Conservation (phyloP, 345 rosid species). For the Boechera stricta region DNA sequence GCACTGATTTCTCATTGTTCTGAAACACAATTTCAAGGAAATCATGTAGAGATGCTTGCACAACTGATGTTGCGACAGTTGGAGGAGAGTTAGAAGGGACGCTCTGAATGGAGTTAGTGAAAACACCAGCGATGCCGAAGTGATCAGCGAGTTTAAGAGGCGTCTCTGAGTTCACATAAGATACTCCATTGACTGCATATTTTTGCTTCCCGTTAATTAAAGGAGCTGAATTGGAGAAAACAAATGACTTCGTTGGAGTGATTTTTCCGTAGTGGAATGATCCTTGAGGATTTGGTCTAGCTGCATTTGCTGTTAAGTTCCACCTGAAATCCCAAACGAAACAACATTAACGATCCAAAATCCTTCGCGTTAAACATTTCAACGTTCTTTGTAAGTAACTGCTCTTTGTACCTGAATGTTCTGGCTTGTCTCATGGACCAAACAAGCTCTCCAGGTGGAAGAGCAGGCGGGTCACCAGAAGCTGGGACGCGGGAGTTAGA, state of each 20-base stretch:
- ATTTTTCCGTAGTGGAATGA: conserved; percentile 87
- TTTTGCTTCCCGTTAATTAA: conserved; percentile 78
- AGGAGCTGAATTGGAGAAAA: conserved; percentile 74
- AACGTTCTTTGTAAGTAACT: background rate
- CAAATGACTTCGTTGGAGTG: conserved; percentile 55
- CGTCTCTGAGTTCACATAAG: conserved; percentile 77
- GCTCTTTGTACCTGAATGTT: conserved; percentile 59
- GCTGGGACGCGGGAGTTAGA: conserved; percentile 60
- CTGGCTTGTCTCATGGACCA: conserved; percentile 94
- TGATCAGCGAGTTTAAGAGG: conserved; percentile 88
- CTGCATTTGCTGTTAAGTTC: conserved; percentile 93
- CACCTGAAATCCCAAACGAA: conserved; percentile 36
- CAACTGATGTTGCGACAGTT: conserved; percentile 65
- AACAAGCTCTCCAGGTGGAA: conserved; percentile 53
- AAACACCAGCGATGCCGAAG: conserved; percentile 73
- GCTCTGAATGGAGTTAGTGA: conserved; percentile 57
- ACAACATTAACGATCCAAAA: background rate
- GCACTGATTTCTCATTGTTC: conserved; percentile 67
- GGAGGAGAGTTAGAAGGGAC: conserved; percentile 59
- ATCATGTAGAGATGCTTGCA: conserved; percentile 62
- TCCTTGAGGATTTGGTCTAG: conserved; percentile 98
- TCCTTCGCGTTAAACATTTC: background rate
- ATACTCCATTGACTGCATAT: conserved; percentile 79
- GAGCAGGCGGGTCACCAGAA: conserved; percentile 71
- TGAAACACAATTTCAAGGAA: conserved; percentile 80